Evolutionary conservation across 805 yeast genomes (phyloP).

Genomic region (Ogataea trehaloabstinens): DNA sequence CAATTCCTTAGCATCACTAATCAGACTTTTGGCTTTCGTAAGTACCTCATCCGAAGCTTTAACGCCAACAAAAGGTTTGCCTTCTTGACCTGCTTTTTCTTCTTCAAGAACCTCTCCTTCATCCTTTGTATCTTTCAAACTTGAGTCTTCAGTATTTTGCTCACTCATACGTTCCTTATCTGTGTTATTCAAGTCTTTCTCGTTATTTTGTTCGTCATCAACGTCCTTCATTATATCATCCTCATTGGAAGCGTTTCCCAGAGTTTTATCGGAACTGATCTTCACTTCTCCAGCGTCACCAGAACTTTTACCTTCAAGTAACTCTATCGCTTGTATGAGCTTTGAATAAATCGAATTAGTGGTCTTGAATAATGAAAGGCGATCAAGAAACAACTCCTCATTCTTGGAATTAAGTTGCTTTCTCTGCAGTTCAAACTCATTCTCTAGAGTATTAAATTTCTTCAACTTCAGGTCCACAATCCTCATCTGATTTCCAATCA

Average conservation of each 20-base stretch:
- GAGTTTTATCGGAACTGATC: constrained; percentile 1
- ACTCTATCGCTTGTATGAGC: constrained; percentile 37
- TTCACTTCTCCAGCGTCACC: background rate
- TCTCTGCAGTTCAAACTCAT: constrained; percentile 62
- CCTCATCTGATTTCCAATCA: constrained; percentile 60
- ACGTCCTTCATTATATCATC: constrained; percentile 17
- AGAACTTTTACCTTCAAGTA: constrained; percentile 13
- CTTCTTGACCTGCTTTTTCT: constrained; percentile 6
- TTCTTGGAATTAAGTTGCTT: constrained; percentile 59
- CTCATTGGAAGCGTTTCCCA: constrained; percentile 3
- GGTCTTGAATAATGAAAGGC: constrained; percentile 62
- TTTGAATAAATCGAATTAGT: constrained; percentile 51
- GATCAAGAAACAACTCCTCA: constrained; percentile 63
- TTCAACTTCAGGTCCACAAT: constrained; percentile 63
- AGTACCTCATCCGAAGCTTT: constrained; percentile 12
- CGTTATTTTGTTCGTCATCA: background rate
- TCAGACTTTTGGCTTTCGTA: constrained; percentile 20
- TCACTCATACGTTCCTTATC: background rate
- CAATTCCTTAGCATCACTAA: constrained; percentile 28
- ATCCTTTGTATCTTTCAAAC: background rate
- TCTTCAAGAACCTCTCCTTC: background rate
- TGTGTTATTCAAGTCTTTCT: background rate
- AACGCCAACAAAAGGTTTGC: constrained; percentile 3
- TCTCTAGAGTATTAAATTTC: constrained; percentile 60
- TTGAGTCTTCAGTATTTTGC: background rate